Percentiles rank a stretch among this genome's conserved stretches.
These are phyloP conservation scores for Pythium grandisporangium DNA, from an alignment of 352 stramenopile genomes.

Conservation along the genomic window DNA sequence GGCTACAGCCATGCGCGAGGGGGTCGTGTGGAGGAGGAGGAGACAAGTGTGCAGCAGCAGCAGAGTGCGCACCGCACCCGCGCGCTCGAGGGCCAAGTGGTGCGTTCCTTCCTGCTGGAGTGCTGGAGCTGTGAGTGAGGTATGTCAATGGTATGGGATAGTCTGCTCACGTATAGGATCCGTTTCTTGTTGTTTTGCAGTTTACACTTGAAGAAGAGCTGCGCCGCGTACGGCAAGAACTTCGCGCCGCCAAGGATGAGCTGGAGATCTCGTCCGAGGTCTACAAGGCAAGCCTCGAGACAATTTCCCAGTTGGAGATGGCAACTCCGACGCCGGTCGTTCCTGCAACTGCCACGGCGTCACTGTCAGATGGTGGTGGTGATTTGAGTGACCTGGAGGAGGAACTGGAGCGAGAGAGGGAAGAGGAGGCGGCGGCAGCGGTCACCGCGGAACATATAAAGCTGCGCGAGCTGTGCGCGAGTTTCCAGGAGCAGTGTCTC, in stretches of 20 bases:
- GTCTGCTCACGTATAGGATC: too few species aligned
- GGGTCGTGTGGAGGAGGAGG: slow-evolving; percentile 1
- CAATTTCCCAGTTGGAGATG: slow-evolving; percentile 38
- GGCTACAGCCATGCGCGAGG: not conserved
- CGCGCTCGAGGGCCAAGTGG: not conserved
- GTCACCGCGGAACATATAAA: slow-evolving; percentile 17
- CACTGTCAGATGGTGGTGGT: slow-evolving; percentile 1
- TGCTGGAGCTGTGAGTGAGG: too few species aligned
- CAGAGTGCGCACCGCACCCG: not conserved
- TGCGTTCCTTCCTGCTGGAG: not conserved
- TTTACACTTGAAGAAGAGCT: slow-evolving; percentile 24
- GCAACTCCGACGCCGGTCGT: not conserved
- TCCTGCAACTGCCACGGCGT: too few species aligned
- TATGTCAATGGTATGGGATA: too few species aligned
- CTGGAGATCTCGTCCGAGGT: slow-evolving; percentile 44
- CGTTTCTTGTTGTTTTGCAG: slow-evolving; percentile 4
- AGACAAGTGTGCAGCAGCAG: not conserved
- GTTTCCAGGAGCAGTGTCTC: slow-evolving; percentile 74
- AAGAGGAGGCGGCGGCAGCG: not conserved
- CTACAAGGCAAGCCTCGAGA: slow-evolving; percentile 58
- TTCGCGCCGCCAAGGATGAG: slow-evolving; percentile 24
- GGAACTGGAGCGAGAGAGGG: slow-evolving; percentile 2
- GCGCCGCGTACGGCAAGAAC: slow-evolving; percentile 17
- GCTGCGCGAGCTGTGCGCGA: slow-evolving; percentile 36
- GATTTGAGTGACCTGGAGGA: slow-evolving; percentile 1